A percentile compares a stretch with the other conserved stretches of the same genome.
Conservation (phyloP, 768 basidiomycete species). For the Crepidotus variabilis region DNA sequence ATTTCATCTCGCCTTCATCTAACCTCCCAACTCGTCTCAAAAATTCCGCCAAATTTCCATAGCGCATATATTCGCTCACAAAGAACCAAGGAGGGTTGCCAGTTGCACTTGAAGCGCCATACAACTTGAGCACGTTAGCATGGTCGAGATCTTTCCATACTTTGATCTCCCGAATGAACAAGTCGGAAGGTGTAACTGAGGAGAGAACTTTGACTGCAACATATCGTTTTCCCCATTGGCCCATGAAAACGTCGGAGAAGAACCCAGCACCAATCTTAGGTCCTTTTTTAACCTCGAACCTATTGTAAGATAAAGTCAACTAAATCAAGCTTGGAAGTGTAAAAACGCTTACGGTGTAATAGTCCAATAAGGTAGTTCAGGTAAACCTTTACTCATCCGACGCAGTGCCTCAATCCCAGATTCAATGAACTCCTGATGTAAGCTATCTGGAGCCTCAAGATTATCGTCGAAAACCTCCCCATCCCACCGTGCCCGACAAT, state of each 20-base stretch:
- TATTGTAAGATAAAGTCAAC: constrained; percentile 16
- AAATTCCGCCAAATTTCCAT: constrained; percentile 59
- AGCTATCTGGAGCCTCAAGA: constrained; percentile 31
- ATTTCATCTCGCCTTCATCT: constrained; percentile 12
- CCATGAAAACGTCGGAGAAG: constrained; percentile 72
- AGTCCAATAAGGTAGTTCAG: constrained; percentile 61
- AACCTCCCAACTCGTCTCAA: constrained; percentile 35
- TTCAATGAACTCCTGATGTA: constrained; percentile 66
- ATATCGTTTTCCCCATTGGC: constrained; percentile 56
- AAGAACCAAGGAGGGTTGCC: constrained; percentile 71
- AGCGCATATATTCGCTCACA: constrained; percentile 65
- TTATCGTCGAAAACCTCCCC: constrained; percentile 1
- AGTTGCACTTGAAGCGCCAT: constrained; percentile 67
- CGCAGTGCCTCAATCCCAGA: constrained; percentile 63
- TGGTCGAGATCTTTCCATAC: constrained; percentile 68
- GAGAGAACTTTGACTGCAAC: constrained; percentile 75
- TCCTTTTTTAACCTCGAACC: constrained; percentile 68
- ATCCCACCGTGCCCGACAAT: background rate
- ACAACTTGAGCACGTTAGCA: constrained; percentile 64
- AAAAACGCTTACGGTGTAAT: constrained; percentile 54
- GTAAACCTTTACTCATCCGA: constrained; percentile 44
- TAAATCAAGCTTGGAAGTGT: background rate
- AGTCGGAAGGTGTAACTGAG: constrained; percentile 48
- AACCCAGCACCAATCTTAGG: constrained; percentile 63
- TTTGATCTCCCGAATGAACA: constrained; percentile 65